Percentiles rank a stretch among this genome's conserved stretches.
Conservation (phyloP, 306 rosid species). For the Casuarina cunninghamiana region DNA sequence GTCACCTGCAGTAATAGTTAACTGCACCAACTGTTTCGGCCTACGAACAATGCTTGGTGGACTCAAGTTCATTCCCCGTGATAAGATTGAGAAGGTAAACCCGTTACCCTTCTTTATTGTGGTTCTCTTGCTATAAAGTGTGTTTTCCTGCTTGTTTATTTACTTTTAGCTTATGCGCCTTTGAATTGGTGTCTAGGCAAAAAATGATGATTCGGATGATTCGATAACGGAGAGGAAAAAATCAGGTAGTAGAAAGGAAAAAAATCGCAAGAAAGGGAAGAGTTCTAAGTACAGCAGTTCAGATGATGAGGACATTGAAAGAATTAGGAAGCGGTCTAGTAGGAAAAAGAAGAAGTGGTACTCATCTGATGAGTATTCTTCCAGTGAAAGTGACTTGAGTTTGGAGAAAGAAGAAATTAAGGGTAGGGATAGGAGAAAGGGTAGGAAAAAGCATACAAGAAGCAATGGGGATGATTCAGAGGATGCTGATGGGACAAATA, state of each 20-base stretch:
- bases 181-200: conserved; percentile 15
- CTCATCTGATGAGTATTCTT: conserved; percentile 56
- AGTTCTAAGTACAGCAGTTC: conserved; percentile 49
- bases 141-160: neutral
- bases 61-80: conserved; percentile 48
- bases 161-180: neutral
- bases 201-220: conserved; percentile 38
- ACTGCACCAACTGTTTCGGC: neutral
- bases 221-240: conserved; percentile 39
- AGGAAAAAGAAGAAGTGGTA: conserved; percentile 70
- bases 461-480: conserved; percentile 23
- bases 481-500: conserved; percentile 31
- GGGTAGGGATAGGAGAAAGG: conserved; percentile 14
- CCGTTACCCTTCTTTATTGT: neutral
- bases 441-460: conserved; percentile 41
- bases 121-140: neutral
- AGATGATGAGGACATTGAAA: conserved; percentile 51
- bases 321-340: conserved; percentile 50
- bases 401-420: conserved; percentile 36
- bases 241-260: conserved; percentile 34
- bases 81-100: conserved; percentile 36
- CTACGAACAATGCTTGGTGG: conserved; percentile 43
- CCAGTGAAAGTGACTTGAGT: conserved; percentile 43
- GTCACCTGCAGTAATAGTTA: neutral
- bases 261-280: conserved; percentile 42